Percentiles rank a stretch among this genome's conserved stretches.
These are phyloP conservation scores for Ogataea glucozyma DNA, from an alignment of 805 yeast species.

Conservation along the genomic window DNA sequence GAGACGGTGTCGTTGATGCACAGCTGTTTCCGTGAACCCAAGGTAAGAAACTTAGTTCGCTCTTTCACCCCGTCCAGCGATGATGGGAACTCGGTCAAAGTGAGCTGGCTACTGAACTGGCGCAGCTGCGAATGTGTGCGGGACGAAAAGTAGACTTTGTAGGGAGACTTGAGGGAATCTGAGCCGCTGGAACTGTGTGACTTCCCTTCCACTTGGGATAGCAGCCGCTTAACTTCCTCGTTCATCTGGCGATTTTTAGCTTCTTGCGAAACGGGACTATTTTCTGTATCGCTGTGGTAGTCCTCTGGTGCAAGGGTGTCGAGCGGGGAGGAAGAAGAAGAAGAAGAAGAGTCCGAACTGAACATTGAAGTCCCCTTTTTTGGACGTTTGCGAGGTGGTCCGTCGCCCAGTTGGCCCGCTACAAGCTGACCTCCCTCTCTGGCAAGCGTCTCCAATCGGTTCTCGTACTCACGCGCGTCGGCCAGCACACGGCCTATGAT, in stretches of 20 bases:
- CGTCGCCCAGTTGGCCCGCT: conserved; percentile 24
- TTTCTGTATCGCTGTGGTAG: conserved; percentile 38
- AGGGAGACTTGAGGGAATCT: conserved; percentile 35
- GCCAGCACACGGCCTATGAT: conserved; percentile 32
- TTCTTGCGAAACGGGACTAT: conserved; percentile 15
- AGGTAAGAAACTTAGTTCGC: conserved; percentile 63
- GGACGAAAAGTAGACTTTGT: conserved; percentile 69
- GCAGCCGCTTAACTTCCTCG: conserved; percentile 49
- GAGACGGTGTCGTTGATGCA: conserved; percentile 72
- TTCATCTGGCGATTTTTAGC: conserved; percentile 38
- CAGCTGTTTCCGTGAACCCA: conserved; percentile 83
- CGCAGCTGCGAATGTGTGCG: conserved; percentile 88
- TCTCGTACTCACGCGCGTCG: conserved; percentile 42
- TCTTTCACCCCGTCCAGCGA: conserved; percentile 50
- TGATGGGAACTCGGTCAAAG: conserved; percentile 62
- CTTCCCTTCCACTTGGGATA: conserved; percentile 46
- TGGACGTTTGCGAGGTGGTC: conserved; percentile 13
- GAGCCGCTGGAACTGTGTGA: conserved; percentile 6
- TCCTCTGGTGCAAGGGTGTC: conserved; percentile 32
- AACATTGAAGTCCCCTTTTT: conserved; percentile 3
- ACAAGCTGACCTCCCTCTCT: conserved; percentile 27
- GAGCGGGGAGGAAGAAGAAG: conserved; percentile 17
- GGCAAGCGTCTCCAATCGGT: conserved; percentile 39
- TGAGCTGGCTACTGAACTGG: conserved; percentile 76
- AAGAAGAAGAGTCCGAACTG: too few species aligned